phyloP scores from a whole-genome alignment of 768 basidiomycete genomes.

The Trametes sanguinea region DNA sequence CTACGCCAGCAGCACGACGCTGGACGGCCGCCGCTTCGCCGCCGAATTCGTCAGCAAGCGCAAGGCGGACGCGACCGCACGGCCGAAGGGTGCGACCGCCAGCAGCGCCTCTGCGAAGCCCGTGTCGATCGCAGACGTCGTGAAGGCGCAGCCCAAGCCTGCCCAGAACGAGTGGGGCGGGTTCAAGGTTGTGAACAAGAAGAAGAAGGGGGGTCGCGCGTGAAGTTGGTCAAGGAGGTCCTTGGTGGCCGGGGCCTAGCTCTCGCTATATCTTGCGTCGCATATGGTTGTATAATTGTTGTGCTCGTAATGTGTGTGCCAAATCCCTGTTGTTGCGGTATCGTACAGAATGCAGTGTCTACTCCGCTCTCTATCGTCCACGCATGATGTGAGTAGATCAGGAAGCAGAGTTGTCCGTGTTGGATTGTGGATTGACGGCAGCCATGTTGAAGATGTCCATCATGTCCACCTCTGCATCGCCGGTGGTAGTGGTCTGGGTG shows the following conservation, averaged over 20 bases:
- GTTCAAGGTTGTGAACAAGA: slow-evolving; percentile 94
- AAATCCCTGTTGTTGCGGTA: slow-evolving; percentile 16
- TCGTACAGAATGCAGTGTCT: slow-evolving; percentile 10
- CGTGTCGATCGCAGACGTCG: slow-evolving; percentile 84
- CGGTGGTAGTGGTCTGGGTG: slow-evolving; percentile 25
- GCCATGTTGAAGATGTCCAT: slow-evolving; percentile 53
- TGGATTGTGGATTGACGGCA: not conserved
- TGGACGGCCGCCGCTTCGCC: slow-evolving; percentile 94
- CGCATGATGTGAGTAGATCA: not conserved
- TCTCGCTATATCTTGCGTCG: slow-evolving; percentile 3
- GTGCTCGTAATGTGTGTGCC: slow-evolving; percentile 18
- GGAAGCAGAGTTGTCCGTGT: not conserved
- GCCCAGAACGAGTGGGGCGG: slow-evolving; percentile 74
- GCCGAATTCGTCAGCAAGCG: slow-evolving; percentile 87
- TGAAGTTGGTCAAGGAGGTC: slow-evolving; percentile 32
- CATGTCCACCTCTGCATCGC: slow-evolving; percentile 47
- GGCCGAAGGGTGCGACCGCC: slow-evolving; percentile 45
- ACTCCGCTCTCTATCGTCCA: slow-evolving; percentile 4
- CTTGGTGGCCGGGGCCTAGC: not conserved
- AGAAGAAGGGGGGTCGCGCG: slow-evolving; percentile 78
- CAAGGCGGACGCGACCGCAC: slow-evolving; percentile 72
- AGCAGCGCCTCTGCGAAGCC: slow-evolving; percentile 46
- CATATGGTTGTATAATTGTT: slow-evolving; percentile 21
- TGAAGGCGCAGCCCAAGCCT: slow-evolving; percentile 83
- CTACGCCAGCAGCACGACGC: slow-evolving; percentile 90